Evolutionary conservation across 345 rosid genomes (phyloP), one percentile per base, ranked within the genome.

Genomic region (Psidium guajava): DNA sequence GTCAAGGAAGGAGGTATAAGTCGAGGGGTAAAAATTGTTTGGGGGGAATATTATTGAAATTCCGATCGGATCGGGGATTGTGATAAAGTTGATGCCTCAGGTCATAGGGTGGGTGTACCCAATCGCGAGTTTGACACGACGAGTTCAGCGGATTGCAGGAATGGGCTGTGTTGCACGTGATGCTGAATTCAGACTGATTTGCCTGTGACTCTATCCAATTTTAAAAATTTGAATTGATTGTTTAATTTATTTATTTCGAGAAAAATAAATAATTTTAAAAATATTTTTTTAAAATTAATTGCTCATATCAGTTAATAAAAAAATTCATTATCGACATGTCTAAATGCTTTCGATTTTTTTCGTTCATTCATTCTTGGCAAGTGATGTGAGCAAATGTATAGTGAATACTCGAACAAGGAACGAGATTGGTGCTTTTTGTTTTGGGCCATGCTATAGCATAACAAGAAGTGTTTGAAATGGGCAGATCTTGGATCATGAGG

Each of bases 401-500:
- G 55, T 24, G 58, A 55, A 55, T 55, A 8, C 13, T 56, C 2
- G 27, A 56, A 10, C 20, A 13, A 56, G 14, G 15, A 25, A 25
- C 61, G 2, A 11, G 28, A 25, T 11, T 5, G 11, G 27, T 11
- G 14, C 2, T 57, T 57, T 25, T 58, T 58, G 6, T 58, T 58
- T 13, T 55, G 58, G 69, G 18, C 69, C 36, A 15, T 8, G 44
- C 42, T 64, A 0, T 64, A 44, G 24, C 8, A 3, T 32, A 18
- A 69, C 6, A 18, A 69, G 24, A 0, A 69, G 50, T 36, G 28
- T 5, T 4, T 51, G 21, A 22, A 59, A 24, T 53, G 54, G 73
- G 88, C 93, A 96, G 99, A 94, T 95, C 1, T 89, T 97, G 94
- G 98, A 97, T 85, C 99, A 97, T 18, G 99, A 97, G 91, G 99